phyloP scores from a whole-genome alignment of 2,329 filamentous ascomycete species.

The Talaromyces sp. region DNA sequence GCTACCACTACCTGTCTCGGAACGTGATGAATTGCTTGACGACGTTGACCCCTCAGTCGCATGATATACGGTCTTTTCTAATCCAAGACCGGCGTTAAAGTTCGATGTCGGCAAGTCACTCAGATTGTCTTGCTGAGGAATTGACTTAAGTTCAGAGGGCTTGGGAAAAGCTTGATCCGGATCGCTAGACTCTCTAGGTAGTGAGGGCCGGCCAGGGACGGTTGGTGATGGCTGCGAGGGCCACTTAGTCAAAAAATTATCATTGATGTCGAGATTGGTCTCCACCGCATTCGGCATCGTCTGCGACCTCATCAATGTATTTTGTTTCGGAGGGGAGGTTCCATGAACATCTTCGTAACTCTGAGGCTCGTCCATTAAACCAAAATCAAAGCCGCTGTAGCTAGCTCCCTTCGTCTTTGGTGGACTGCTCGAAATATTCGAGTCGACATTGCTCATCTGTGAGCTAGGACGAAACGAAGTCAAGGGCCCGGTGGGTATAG shows the following conservation, averaged over 20 bases:
- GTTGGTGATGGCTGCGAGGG: slow-evolving; percentile 17
- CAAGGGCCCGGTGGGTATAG: slow-evolving; percentile 30
- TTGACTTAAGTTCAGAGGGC: neutral
- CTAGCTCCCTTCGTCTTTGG: slow-evolving; percentile 22
- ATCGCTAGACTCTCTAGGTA: slow-evolving; percentile 4
- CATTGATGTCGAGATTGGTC: neutral
- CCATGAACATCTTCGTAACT: slow-evolving; percentile 10
- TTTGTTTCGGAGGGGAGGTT: neutral
- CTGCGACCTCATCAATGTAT: slow-evolving; percentile 17
- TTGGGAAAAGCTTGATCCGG: neutral
- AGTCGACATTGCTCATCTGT: slow-evolving; percentile 25
- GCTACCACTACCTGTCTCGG: slow-evolving; percentile 58
- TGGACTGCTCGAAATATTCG: slow-evolving; percentile 25
- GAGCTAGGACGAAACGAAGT: slow-evolving; percentile 22
- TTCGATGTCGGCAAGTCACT: slow-evolving; percentile 27
- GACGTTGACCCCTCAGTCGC: slow-evolving; percentile 62
- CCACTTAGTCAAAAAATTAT: slow-evolving; percentile 14
- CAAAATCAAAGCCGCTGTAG: slow-evolving; percentile 33
- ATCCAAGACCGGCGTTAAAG: slow-evolving; percentile 38
- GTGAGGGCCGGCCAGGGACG: slow-evolving; percentile 12
- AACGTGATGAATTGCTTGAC: slow-evolving; percentile 61
- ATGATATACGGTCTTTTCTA: slow-evolving; percentile 60
- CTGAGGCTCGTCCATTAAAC: slow-evolving; percentile 20
- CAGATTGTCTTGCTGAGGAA: neutral
- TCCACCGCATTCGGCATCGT: slow-evolving; percentile 13